Base-by-base conservation (phyloP, 1,284 basidiomycete genomes). In the Ceratobasidium sp. region DNA sequence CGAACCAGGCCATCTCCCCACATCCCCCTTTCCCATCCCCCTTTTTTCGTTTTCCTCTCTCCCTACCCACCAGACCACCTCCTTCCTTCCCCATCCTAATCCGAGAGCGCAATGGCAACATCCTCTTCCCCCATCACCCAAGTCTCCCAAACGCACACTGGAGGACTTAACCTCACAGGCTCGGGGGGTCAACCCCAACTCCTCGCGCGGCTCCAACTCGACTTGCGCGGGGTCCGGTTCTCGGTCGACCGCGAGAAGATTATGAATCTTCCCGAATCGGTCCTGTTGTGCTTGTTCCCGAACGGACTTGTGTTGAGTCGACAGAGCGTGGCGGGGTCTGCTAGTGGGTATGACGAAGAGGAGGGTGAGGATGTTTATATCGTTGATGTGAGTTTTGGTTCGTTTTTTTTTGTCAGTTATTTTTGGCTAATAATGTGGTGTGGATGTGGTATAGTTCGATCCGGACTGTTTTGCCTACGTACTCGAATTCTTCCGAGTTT, bases 181-280 rank as follows among this genome's bases (percentile, higher is more conserved):
- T 33, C 33, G 33, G 33, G 33, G 33, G 33, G 33, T 4, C 93
- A 95, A 84, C 93, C 94, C 18, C 93, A 95, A 86, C 89, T 97
- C 53, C 89, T 97, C 80, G 93, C 94, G 15, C 90, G 95, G 80
- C 90, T 99, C 81, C 91, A 95, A 78, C 92, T 99, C 82, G 97
- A 99, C 86, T 89, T 99, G 69, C 92, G 97, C 81, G 97, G 97
- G 79, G 90, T 89, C 81, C 92, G 96, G 82, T 98, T 99, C 87
- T 93, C 95, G 78, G 96, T 99, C 77, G 98, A 99, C 87, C 91
- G 98, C 82, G 97, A 99, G 87, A 97, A 95, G 44, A 94, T 99
- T 85, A 98, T 99, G 97, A 97, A 97, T 85, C 89, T 99, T 44
- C 97, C 97, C 9, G 97, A 99, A 90, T 97, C 95, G 39, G 96